Conservation (phyloP, 805 yeast genomes). For the Ogataea naganishii region DNA sequence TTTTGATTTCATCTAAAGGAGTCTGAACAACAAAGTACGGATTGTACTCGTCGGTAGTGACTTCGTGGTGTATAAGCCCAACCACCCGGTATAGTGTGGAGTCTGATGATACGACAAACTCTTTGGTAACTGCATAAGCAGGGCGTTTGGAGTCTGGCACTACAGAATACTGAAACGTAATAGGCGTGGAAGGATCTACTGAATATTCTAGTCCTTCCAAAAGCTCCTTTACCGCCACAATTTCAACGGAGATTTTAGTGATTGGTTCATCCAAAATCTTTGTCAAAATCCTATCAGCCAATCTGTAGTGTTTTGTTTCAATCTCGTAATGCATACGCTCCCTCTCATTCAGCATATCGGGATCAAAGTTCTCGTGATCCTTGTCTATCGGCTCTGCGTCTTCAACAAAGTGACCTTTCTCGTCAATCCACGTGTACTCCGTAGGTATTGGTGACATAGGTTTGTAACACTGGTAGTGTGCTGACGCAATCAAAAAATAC, state of each 20-base stretch:
- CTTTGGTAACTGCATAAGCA: too few species aligned
- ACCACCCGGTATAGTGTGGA: too few species aligned
- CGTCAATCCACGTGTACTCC: constrained; percentile 23
- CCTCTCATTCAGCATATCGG: constrained; percentile 11
- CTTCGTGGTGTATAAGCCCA: too few species aligned
- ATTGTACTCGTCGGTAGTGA: constrained; percentile 7
- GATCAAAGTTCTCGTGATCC: constrained; percentile 16
- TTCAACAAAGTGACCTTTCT: constrained; percentile 13
- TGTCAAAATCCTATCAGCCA: constrained; percentile 55
- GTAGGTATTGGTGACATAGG: constrained; percentile 25
- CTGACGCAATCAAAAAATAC: constrained; percentile 69
- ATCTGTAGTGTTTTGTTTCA: constrained; percentile 46
- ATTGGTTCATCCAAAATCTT: constrained; percentile 37
- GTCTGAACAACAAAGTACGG: constrained; percentile 10
- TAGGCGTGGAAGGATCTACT: too few species aligned
- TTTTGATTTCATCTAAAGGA: constrained; percentile 6
- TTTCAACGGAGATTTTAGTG: constrained; percentile 26
- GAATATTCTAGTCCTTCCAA: constrained; percentile 13
- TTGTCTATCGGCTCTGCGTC: constrained; percentile 12
- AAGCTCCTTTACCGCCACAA: constrained; percentile 10
- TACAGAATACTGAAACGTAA: too few species aligned
- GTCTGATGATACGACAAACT: too few species aligned
- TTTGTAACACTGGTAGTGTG: constrained; percentile 48
- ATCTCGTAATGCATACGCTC: constrained; percentile 26
- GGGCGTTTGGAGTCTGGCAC: too few species aligned